Base-by-base conservation (phyloP, 2,329 filamentous ascomycete species). In the Didymella glomerata region DNA sequence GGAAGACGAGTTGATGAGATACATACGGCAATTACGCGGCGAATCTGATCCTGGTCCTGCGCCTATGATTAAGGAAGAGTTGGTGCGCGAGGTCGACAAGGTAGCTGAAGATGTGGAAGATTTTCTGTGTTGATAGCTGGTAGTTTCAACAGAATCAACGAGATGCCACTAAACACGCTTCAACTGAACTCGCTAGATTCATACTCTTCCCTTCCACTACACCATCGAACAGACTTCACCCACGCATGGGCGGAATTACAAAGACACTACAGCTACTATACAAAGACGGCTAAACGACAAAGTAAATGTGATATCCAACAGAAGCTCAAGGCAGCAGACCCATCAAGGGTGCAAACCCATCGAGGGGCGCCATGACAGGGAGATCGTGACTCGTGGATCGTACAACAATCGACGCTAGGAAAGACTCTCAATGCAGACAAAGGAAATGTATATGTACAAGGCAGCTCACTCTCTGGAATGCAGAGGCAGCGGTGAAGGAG, bases 231-330 rank as follows among this genome's bases (percentile, higher is more conserved):
- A 52, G 49, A 52, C 41, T 22, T 27, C 22, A 20, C 41, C 41
- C 41, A 27, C 41, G 25, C 41, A 16, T 14, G 16, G 41, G 50
- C 30, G 18, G 50, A 16, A 54, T 54, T 54, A 54, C 50, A 54
- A 53, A 54, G 32, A 47, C 42, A 47, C 50, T 54, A 54, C 48
- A 54, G 50, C 50, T 54, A 54, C 32, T 47, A 40, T 47, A 47
- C 50, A 53, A 38, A 38, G 38, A n/a, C 5, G 25, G 36, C 27
- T 24, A 34, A 20, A 42, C 13, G 13, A 44, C 38, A 44, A 20
- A 54, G 32, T 22, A 47, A 40, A 54, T 28, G 40, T 28, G 41
- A 36, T 36, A 53, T 53, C 41, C 50, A 54, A 54, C 50, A 30
- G 38, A n/a, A n/a, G n/a, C n/a, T n/a, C 13, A 16, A 10, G 36